phyloP scores from a whole-genome alignment of 2,329 filamentous ascomycete genomes.

The Aspergillus cejpii region DNA sequence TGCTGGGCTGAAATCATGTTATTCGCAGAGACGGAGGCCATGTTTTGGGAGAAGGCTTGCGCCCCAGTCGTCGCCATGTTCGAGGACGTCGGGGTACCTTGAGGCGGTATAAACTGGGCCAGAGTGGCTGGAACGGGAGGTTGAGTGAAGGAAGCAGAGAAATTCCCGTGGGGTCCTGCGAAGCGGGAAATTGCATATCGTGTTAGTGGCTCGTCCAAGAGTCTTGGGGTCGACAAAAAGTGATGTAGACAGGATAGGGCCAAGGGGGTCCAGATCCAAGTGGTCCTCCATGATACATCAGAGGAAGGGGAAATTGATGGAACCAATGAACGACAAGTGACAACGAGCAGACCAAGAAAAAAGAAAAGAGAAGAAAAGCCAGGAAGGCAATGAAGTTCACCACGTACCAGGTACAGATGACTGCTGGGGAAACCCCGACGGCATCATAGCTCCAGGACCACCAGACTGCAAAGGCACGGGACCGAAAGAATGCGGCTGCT shows the following conservation, averaged over 20 bases:
- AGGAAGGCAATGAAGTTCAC: constrained; percentile 7
- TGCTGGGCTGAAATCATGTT: constrained; percentile 30
- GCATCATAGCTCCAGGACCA: constrained; percentile 36
- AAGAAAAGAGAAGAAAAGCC: constrained; percentile 12
- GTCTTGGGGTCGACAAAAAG: constrained; percentile 3
- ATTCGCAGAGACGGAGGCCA: constrained; percentile 32
- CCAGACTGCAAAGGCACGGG: constrained; percentile 32
- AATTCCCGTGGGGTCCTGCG: constrained; percentile 34
- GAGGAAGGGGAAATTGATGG: constrained; percentile 2
- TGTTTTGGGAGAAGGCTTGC: constrained; percentile 31
- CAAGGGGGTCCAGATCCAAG: not conserved
- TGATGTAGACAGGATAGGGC: constrained; percentile 6
- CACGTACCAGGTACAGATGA: constrained; percentile 33
- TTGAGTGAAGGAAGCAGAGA: constrained; percentile 32
- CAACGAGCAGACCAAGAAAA: constrained; percentile 7
- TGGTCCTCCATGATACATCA: no score
- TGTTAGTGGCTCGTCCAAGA: constrained; percentile 14
- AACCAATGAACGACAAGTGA: not conserved
- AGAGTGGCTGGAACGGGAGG: constrained; percentile 27
- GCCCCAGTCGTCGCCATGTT: constrained; percentile 28
- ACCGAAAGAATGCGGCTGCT: constrained; percentile 32
- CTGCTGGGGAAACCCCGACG: constrained; percentile 31
- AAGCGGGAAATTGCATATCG: constrained; percentile 16
- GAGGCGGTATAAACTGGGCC: constrained; percentile 28
- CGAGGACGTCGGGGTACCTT: constrained; percentile 21